phyloP scores from a whole-genome alignment of 345 rosid species.

The Heritiera fomes region DNA sequence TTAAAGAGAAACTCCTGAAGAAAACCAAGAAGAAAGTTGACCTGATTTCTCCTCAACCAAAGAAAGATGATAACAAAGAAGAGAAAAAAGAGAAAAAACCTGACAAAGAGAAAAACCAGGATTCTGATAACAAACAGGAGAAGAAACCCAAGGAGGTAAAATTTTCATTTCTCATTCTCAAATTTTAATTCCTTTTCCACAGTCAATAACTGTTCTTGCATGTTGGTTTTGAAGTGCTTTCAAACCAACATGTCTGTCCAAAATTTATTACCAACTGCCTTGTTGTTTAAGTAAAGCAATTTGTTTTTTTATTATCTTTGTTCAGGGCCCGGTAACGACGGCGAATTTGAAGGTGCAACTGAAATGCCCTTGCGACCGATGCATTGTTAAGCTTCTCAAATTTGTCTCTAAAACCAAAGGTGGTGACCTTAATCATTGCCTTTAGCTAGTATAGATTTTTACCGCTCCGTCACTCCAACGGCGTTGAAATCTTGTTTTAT shows the following conservation, averaged over 20 bases:
- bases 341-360: constrained; percentile 60
- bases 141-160: constrained; percentile 60
- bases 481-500: neutral
- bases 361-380: constrained; percentile 83
- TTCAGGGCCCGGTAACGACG: constrained; percentile 60
- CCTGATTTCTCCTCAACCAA: constrained; percentile 72
- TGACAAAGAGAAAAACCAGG: constrained; percentile 31
- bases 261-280: neutral
- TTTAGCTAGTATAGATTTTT: too few species aligned
- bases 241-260: constrained; percentile 2
- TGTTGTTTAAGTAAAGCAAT: neutral
- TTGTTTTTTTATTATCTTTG: neutral
- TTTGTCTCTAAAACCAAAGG: constrained; percentile 56
- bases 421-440: constrained; percentile 22
- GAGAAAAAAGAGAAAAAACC: constrained; percentile 25
- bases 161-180: neutral
- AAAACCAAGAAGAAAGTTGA: constrained; percentile 67
- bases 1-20: constrained; percentile 44
- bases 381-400: constrained; percentile 63
- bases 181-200: neutral
- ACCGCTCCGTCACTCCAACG: neutral
- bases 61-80: constrained; percentile 44
- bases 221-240: constrained; percentile 10
- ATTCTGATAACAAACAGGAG: constrained; percentile 24
- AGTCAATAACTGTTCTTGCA: neutral